Evolutionary conservation across 257 asterid species (phyloP).

Genomic region (Rubia yunnanensis): DNA sequence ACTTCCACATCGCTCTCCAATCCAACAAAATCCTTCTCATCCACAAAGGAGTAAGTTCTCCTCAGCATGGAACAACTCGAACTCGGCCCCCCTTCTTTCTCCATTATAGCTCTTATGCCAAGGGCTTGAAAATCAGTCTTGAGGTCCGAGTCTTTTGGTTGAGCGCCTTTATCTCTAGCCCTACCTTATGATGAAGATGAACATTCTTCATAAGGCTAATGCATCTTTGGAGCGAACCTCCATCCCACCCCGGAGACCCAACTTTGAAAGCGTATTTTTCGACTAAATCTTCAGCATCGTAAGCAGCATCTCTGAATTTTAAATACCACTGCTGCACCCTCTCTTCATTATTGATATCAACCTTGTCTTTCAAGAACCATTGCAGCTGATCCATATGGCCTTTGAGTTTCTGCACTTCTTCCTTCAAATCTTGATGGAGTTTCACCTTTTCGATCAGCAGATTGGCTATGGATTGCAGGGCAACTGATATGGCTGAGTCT

Average conservation of each 20-base stretch:
- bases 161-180: background rate
- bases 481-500: no score
- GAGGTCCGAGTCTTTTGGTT: background rate
- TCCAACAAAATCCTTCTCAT: conserved; percentile 9
- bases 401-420: conserved; percentile 4
- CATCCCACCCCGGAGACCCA: background rate
- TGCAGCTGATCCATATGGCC: background rate
- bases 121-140: background rate
- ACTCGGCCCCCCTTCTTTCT: background rate
- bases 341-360: background rate
- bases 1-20: conserved; percentile 2
- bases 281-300: conserved; percentile 3
- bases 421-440: background rate
- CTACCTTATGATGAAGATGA: background rate
- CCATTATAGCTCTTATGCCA: background rate
- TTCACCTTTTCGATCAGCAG: conserved; percentile 9
- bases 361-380: conserved; percentile 9
- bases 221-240: background rate
- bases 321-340: background rate
- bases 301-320: background rate
- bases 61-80: conserved; percentile 1
- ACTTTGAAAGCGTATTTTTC: conserved; percentile 1
- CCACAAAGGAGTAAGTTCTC: background rate
- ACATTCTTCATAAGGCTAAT: background rate
- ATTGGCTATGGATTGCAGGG: background rate